Evolutionary conservation across 1,139 yeast species (phyloP).

Genomic region (Magnusiomyces clavatus): DNA sequence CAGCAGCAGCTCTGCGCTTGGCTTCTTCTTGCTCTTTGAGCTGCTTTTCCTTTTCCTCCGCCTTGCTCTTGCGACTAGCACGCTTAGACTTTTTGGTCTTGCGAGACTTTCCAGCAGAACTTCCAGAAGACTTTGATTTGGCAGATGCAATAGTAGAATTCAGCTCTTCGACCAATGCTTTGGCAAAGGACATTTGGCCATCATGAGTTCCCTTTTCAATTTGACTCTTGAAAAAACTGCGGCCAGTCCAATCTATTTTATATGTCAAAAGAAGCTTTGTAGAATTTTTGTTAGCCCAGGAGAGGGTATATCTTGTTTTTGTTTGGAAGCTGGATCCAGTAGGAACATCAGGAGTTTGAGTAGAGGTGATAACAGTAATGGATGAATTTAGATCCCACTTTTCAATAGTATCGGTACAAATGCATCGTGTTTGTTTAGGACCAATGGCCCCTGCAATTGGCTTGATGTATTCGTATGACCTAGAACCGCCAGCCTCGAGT

Average conservation of each 20-base stretch:
- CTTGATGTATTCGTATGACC: slow-evolving; percentile 67
- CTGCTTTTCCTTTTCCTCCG: neutral
- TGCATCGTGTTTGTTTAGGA: slow-evolving; percentile 87
- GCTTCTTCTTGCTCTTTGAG: slow-evolving; percentile 1
- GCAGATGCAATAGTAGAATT: slow-evolving; percentile 38
- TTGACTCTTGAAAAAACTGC: slow-evolving; percentile 85
- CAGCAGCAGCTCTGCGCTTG: neutral
- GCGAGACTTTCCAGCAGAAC: slow-evolving; percentile 21
- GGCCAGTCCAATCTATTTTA: slow-evolving; percentile 82
- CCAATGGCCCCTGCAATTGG: slow-evolving; percentile 83
- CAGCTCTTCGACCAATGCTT: slow-evolving; percentile 50
- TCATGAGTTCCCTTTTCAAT: slow-evolving; percentile 88
- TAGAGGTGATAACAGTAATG: slow-evolving; percentile 55
- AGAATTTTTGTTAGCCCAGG: slow-evolving; percentile 69
- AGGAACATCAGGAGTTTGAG: slow-evolving; percentile 92
- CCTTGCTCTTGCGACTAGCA: neutral
- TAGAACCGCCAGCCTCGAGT: slow-evolving; percentile 31
- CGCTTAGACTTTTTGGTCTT: slow-evolving; percentile 20
- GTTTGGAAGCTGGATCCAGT: slow-evolving; percentile 79
- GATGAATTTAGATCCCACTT: slow-evolving; percentile 51
- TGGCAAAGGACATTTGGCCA: slow-evolving; percentile 75
- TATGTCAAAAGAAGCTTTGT: slow-evolving; percentile 62
- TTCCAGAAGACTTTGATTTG: slow-evolving; percentile 26
- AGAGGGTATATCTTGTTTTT: slow-evolving; percentile 52
- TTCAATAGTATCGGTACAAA: slow-evolving; percentile 63